Percentiles rank a stretch among this genome's conserved stretches.
These are phyloP conservation scores for Kwoniella sp. DNA, from an alignment of 768 basidiomycete species.

Conservation along the genomic window DNA sequence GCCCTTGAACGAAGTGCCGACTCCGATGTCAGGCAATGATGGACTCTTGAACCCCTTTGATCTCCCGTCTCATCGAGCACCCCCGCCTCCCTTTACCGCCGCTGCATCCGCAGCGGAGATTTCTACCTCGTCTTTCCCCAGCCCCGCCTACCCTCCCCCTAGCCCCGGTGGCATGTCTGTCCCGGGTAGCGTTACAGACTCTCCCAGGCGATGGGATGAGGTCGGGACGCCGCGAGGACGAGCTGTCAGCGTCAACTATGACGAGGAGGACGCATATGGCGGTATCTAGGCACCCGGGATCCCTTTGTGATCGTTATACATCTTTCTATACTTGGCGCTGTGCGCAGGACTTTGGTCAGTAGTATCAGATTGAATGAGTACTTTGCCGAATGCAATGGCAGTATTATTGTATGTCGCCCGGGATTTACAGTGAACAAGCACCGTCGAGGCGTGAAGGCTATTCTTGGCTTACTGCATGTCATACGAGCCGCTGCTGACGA, in stretches of 20 bases:
- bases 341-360: no score
- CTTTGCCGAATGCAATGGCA: no score
- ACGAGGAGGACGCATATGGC: conserved; percentile 42
- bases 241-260: conserved; percentile 26
- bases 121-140: conserved; percentile 21
- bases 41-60: conserved; percentile 34
- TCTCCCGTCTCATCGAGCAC: conserved; percentile 1
- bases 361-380: no score
- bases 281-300: no score
- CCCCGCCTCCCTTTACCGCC: conserved; percentile 31
- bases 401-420: no score
- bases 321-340: no score
- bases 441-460: no score
- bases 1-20: conserved; percentile 35
- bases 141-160: conserved; percentile 36
- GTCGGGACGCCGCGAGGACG: conserved; percentile 4
- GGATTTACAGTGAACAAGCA: no score
- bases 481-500: no score
- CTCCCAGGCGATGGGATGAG: conserved; percentile 26
- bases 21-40: conserved; percentile 17
- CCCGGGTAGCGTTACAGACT: conserved; percentile 35
- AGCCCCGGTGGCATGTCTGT: conserved; percentile 42
- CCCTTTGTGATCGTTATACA: no score
- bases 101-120: conserved; percentile 12
- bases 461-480: no score